Conservation (phyloP, 768 basidiomycete genomes). For the Rhizopogon vinicolor region DNA sequence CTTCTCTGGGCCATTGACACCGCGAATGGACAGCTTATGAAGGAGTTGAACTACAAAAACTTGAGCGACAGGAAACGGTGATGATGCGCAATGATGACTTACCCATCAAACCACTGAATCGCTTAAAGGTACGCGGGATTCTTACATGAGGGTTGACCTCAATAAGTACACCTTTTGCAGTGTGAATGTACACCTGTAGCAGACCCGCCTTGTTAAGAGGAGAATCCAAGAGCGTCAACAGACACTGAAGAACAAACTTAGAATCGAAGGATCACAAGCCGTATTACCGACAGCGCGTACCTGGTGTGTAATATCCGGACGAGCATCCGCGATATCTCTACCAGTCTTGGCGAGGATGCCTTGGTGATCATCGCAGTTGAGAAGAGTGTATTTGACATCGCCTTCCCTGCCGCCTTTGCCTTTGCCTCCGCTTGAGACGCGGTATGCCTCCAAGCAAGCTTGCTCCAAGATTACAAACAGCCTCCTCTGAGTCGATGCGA, state of each 20-base stretch:
- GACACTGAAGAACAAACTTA: constrained; percentile 58
- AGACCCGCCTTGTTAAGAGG: constrained; percentile 96
- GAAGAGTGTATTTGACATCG: constrained; percentile 92
- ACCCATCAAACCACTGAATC: constrained; percentile 99
- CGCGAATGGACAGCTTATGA: constrained; percentile 92
- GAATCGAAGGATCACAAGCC: neutral
- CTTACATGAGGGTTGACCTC: constrained; percentile 98
- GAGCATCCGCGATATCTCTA: constrained; percentile 97
- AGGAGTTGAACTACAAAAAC: constrained; percentile 79
- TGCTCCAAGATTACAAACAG: constrained; percentile 91
- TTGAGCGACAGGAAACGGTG: constrained; percentile 2
- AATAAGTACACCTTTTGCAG: constrained; percentile 91
- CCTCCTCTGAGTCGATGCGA: constrained; percentile 53
- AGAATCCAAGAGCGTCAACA: constrained; percentile 93
- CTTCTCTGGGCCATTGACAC: constrained; percentile 96
- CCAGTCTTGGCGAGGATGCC: constrained; percentile 97
- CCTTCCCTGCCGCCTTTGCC: constrained; percentile 49
- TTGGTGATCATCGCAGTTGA: constrained; percentile 99
- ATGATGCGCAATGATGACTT: constrained; percentile 14
- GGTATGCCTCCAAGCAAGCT: constrained; percentile 95
- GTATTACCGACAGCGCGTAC: constrained; percentile 37
- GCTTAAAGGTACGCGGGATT: constrained; percentile 97
- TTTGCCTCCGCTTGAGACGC: constrained; percentile 60
- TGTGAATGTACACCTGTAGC: constrained; percentile 97
- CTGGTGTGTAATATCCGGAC: constrained; percentile 99